Conservation (phyloP, 2,329 filamentous ascomycete species). For the Pochonia chlamydosporia region DNA sequence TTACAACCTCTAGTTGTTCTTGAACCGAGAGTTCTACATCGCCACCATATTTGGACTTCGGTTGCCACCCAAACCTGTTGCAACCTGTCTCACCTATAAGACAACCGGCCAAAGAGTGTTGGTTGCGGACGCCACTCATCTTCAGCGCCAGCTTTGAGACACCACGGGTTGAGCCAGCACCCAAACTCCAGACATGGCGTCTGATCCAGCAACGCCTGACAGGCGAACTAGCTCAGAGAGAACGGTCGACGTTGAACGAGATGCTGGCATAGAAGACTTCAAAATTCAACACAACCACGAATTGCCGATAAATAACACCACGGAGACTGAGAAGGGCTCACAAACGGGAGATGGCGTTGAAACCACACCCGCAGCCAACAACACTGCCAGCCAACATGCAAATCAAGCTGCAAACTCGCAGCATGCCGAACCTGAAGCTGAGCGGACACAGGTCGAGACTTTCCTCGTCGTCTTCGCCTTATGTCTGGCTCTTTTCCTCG, state of each 20-base stretch:
- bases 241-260: conserved; percentile 21
- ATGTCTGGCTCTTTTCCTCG: conserved; percentile 44
- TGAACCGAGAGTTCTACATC: no score
- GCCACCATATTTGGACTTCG: no score
- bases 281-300: conserved; percentile 1
- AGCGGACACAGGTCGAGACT: conserved; percentile 32
- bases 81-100: no score
- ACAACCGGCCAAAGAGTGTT: no score
- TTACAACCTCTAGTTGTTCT: no score
- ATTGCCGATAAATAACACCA: no score
- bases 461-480: conserved; percentile 34
- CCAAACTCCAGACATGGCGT: conserved; percentile 1
- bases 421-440: conserved; percentile 23
- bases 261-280: conserved; percentile 6
- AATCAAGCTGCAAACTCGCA: conserved; percentile 5
- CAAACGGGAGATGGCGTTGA: not conserved
- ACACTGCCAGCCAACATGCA: not conserved
- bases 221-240: conserved; percentile 21
- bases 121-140: not conserved
- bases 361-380: not conserved
- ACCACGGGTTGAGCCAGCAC: not conserved
- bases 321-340: not conserved
- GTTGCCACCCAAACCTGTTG: no score
- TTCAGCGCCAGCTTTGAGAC: not conserved
- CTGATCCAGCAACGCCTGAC: conserved; percentile 9